Evolutionary conservation across 2,329 filamentous ascomycete species (phyloP), one percentile per base, ranked within the genome.

Genomic region (Karstenula rhodostoma): DNA sequence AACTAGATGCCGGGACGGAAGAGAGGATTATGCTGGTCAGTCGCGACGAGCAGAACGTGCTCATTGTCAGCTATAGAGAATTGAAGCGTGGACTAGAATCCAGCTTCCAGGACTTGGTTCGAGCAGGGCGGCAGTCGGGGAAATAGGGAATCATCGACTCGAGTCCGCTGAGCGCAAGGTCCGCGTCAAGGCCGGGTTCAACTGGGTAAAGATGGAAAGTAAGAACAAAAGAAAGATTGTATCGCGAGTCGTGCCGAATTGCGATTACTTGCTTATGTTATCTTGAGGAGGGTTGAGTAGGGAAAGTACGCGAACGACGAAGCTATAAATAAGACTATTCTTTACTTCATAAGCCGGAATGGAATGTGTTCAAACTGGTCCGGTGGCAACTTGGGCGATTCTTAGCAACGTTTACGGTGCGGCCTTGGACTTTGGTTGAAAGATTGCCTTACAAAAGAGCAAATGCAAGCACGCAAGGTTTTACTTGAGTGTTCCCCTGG

Each of bases 21-120:
- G 95, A 99, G 78, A 91, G 89, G 77, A 86, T 99, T 52, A 90
- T 90, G 67, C 81, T 99, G 56, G 90, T 93, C 25, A 97, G 91
- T 77, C 87, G 94, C 58, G 94, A 99, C 77, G 92, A 97, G 73
- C 91, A 97, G 78, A 95, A 89, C 57, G 89, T 91, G 65, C 91
- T 98, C 72, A 85, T 97, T 57, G 89, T 97, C 61, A 94, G 88
- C 67, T 99, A 96, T 77, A 92, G 92, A 77, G 95, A 98, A 77
- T 79, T 99, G 63, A 96, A 89, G 79, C 81, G 87, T 59, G 86
- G 82, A 3, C 75, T 89, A 35, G 87, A 89, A 67, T 82, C 82
- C 35, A 85, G 86, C 10, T 90, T 88, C 75, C 82, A 84, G 72
- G 87, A 89, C 57, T 74, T 89, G 58, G 55, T 78, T 12, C 64